phyloP scores from a whole-genome alignment of 179 eudicot species.

The Beta macrorhiza region DNA sequence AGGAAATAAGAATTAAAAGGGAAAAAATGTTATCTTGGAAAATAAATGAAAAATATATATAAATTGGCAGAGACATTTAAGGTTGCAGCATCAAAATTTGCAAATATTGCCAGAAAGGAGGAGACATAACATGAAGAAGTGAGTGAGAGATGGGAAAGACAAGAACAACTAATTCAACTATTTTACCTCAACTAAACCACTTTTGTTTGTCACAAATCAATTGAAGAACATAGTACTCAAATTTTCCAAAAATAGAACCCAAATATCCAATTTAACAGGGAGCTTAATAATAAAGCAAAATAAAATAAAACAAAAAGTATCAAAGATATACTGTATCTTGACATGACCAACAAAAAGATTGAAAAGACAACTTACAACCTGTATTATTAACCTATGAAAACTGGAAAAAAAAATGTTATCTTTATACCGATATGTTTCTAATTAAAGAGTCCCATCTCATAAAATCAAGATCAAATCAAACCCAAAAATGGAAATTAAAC shows the following conservation, averaged over 20 bases:
- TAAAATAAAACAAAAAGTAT: neutral
- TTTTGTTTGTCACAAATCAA: constrained; percentile 25
- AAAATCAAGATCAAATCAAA: constrained; percentile 23
- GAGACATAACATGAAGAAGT: constrained; percentile 20
- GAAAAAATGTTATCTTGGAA: neutral
- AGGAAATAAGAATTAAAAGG: neutral
- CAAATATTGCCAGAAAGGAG: constrained; percentile 24
- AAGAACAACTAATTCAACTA: constrained; percentile 12
- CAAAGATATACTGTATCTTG: constrained; percentile 23
- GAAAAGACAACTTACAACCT: constrained; percentile 17
- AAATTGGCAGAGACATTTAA: constrained; percentile 29
- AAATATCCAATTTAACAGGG: constrained; percentile 5
- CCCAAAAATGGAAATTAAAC: neutral
- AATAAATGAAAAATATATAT: neutral
- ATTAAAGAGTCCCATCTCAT: constrained; percentile 12
- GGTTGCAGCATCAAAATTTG: constrained; percentile 24
- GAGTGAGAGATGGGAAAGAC: constrained; percentile 15
- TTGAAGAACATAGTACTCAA: constrained; percentile 1
- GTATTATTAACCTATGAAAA: constrained; percentile 4
- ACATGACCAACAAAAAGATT: constrained; percentile 29
- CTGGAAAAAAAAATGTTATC: neutral
- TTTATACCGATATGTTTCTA: neutral
- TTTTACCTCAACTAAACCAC: constrained; percentile 5
- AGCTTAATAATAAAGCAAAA: neutral
- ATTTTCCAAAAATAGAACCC: constrained; percentile 7